Evolutionary conservation across 805 yeast species (phyloP), one percentile per base, ranked within the genome.

Genomic region (Starmerella apicola): DNA sequence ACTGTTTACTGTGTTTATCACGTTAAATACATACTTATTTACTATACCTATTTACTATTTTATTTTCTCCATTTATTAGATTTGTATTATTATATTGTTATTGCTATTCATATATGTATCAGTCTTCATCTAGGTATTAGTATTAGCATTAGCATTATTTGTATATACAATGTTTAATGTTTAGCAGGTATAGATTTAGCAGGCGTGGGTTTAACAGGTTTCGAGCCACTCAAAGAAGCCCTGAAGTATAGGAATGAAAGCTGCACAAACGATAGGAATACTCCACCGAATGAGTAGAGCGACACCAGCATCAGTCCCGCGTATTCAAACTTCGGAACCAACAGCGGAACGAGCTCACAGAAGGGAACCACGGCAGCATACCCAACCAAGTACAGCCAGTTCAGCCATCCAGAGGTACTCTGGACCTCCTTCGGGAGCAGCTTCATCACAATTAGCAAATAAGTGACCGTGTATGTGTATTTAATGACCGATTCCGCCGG

Each of bases 241-340:
- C 9, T 12, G 20, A 30, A 6, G 30, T 27, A 27, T 7, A 27
- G 10, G 17, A n/a, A 27, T 10, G 17, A 6, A n/a, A 27, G 17
- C 30, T 17, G 10, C 15, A 27, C 17, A 94, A 95, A 91, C 36
- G 94, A 74, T 33, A 82, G 68, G 7, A 86, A 65, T 5, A 91
- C 75, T 3, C 98, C 99, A 15, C 82, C 44, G 0, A 83, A 74
- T 58, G 96, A 83, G 60, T 88, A 88, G 5, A 83, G 78, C 48
- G 95, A 82, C 42, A 83, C 72, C 9, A 76, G 62, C 84, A 91
- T 83, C 48, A 88, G 65, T 34, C 82, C 74, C 42, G 82, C 60
- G 54, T 85, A 88, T 58, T 83, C 82, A 43, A 74, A 70, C 50
- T 66, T 71, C 39, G 70, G 70, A 44, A 82, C 63, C 25, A 39